Evolutionary conservation across 805 yeast genomes (phyloP).

Genomic region (Yarrowia phangngaensis): DNA sequence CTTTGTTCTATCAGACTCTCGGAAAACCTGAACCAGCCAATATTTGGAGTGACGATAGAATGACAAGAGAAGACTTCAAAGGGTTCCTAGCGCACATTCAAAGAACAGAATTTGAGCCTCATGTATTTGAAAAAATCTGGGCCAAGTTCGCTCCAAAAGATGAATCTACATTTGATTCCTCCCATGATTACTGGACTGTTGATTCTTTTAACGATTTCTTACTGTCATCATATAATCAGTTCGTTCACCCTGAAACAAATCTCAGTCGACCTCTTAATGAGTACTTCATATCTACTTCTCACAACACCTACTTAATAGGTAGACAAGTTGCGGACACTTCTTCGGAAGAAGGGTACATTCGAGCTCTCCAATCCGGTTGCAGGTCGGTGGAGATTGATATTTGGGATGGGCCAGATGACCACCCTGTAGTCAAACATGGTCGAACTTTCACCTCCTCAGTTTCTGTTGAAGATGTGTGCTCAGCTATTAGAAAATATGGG

Average conservation of each 20-base stretch:
- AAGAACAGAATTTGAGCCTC: constrained; percentile 42
- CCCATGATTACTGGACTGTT: constrained; percentile 27
- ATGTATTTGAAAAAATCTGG: constrained; percentile 41
- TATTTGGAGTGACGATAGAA: constrained; percentile 9
- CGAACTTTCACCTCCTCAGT: constrained; percentile 74
- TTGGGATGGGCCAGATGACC: constrained; percentile 74
- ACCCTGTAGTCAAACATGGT: constrained; percentile 91
- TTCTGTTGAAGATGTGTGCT: constrained; percentile 62
- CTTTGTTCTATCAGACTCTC: constrained; percentile 45
- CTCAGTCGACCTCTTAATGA: constrained; percentile 68
- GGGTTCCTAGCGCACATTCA: constrained; percentile 51
- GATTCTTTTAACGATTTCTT: constrained; percentile 44
- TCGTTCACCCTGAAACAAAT: constrained; percentile 39
- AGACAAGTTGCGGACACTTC: constrained; percentile 83
- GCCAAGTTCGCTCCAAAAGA: constrained; percentile 38
- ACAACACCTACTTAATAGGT: constrained; percentile 86
- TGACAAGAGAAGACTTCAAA: constrained; percentile 38
- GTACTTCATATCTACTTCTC: constrained; percentile 88
- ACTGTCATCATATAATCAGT: constrained; percentile 33
- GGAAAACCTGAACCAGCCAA: constrained; percentile 30
- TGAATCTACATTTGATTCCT: constrained; percentile 26
- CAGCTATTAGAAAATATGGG: constrained; percentile 75
- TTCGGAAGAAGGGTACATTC: constrained; percentile 83
- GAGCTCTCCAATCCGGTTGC: constrained; percentile 86
- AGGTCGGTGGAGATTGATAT: constrained; percentile 92